phyloP scores from a whole-genome alignment of 2,329 filamentous ascomycete genomes.

The Colletotrichum eremochloae region DNA sequence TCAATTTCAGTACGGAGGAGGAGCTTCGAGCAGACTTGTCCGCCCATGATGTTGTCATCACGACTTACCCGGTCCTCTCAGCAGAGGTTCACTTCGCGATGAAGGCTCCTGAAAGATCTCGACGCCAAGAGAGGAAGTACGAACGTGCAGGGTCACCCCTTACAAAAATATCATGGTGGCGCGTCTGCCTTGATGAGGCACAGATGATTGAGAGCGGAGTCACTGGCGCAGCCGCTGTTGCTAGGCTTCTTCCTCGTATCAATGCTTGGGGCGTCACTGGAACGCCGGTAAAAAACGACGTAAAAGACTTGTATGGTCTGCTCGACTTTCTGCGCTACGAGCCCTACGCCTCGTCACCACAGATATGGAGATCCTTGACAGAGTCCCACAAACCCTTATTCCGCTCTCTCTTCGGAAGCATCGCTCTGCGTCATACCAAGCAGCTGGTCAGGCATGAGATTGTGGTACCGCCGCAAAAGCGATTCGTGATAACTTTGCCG shows the following conservation, averaged over 20 bases:
- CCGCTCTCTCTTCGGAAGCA: conserved; percentile 74
- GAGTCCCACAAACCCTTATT: conserved; percentile 74
- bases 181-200: conserved; percentile 82
- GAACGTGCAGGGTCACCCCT: conserved; percentile 80
- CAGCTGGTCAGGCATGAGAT: conserved; percentile 83
- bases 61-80: conserved; percentile 79
- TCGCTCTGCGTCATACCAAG: conserved; percentile 90
- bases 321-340: conserved; percentile 84
- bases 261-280: conserved; percentile 95
- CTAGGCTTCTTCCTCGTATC: conserved; percentile 81
- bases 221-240: conserved; percentile 84
- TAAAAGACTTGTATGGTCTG: conserved; percentile 83
- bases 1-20: conserved; percentile 52
- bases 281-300: conserved; percentile 86
- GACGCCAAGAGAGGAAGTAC: conserved; percentile 76
- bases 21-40: conserved; percentile 61
- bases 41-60: conserved; percentile 70
- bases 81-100: conserved; percentile 83
- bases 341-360: conserved; percentile 76
- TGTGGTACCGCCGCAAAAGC: conserved; percentile 82
- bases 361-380: conserved; percentile 78
- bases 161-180: conserved; percentile 88
- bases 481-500: conserved; percentile 88
- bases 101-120: conserved; percentile 75
- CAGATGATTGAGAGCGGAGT: conserved; percentile 96